Conservation (phyloP, 208 protist species). For the Leishmania aethiopica region DNA sequence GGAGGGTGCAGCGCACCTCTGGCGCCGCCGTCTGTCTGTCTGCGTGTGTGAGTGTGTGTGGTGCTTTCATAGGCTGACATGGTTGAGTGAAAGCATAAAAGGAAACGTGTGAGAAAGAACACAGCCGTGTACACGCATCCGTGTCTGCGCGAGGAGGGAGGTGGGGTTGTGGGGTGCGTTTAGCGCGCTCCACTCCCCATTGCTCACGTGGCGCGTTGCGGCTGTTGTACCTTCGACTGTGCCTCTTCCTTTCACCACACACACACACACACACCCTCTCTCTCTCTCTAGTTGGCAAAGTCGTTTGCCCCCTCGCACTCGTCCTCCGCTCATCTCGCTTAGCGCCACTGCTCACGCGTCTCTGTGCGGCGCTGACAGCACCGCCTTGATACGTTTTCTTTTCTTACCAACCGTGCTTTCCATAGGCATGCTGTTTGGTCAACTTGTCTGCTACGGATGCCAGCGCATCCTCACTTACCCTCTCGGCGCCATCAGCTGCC, state of each 20-base stretch:
- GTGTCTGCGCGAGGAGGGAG: background rate
- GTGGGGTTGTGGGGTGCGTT: background rate
- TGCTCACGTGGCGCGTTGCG: background rate
- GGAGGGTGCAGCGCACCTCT: too few species aligned
- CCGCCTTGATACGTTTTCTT: background rate
- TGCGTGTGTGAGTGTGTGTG: too few species aligned
- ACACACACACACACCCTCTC: background rate
- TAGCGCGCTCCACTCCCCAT: background rate
- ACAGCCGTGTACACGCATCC: background rate
- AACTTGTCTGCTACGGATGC: constrained; percentile 76
- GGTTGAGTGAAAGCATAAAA: background rate
- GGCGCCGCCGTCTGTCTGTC: too few species aligned
- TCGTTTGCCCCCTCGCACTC: constrained; percentile 17
- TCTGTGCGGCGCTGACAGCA: background rate
- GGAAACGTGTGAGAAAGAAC: background rate
- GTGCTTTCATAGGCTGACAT: background rate
- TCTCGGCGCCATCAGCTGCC: constrained; percentile 65
- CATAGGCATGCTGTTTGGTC: constrained; percentile 47
- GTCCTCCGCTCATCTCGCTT: background rate
- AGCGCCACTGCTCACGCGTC: background rate
- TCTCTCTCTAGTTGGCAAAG: background rate
- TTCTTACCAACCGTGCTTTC: background rate
- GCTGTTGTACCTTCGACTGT: background rate
- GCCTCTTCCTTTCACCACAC: background rate
- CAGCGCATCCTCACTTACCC: constrained; percentile 77